A percentile compares a stretch with the other conserved stretches of the same genome.
phyloP scores from a whole-genome alignment of 129 eudicot genomes.

The Flaveria robusta region DNA sequence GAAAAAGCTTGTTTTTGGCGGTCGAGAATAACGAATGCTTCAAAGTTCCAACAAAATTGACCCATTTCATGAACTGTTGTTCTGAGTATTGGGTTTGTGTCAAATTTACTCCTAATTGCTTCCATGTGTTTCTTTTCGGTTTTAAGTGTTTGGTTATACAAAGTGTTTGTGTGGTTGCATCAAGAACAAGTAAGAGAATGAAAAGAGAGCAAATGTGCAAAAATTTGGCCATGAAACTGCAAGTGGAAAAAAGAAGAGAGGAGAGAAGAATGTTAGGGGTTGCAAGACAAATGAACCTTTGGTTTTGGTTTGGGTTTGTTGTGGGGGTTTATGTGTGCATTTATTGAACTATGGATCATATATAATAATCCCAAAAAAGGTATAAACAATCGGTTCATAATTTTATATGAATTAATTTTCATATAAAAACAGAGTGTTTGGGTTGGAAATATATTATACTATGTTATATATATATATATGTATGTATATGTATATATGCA shows the following conservation, averaged over 20 bases:
- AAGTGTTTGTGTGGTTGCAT: constrained; percentile 26
- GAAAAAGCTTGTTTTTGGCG: constrained; percentile 75
- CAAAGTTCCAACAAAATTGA: constrained; percentile 72
- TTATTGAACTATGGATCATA: constrained; percentile 26
- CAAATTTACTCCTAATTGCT: constrained; percentile 56
- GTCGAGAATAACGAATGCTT: constrained; percentile 74
- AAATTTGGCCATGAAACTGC: constrained; percentile 49
- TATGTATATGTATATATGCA: too few relatives aligned
- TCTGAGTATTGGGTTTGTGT: constrained; percentile 70
- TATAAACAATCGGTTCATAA: not conserved
- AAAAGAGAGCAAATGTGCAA: constrained; percentile 34
- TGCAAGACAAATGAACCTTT: constrained; percentile 25
- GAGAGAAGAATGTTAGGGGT: constrained; percentile 38
- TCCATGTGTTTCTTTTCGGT: constrained; percentile 44
- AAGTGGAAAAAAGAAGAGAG: constrained; percentile 23
- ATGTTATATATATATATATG: too few relatives aligned
- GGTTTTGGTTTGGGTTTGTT: constrained; percentile 18
- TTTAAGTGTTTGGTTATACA: constrained; percentile 66
- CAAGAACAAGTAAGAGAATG: constrained; percentile 46
- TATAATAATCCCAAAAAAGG: constrained; percentile 6
- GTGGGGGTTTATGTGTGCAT: constrained; percentile 32
- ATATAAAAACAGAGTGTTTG: not conserved
- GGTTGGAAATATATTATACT: not conserved
- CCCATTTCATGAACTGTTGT: constrained; percentile 92
- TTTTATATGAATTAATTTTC: not conserved